These are phyloP conservation scores for Penicillium janthinellum DNA, from an alignment of 2,329 filamentous ascomycete species.

Conservation along the genomic window DNA sequence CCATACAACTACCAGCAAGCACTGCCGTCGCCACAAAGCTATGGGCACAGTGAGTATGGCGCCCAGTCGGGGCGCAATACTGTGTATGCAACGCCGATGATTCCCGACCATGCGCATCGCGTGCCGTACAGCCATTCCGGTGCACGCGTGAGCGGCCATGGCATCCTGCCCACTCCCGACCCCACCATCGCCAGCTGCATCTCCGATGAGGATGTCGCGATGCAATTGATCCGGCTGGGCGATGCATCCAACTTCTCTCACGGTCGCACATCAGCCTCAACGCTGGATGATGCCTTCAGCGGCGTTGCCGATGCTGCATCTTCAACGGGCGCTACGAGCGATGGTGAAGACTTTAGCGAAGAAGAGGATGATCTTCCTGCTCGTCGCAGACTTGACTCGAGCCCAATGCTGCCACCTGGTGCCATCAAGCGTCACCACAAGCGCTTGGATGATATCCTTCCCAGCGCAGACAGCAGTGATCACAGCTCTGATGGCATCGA, in stretches of 20 bases:
- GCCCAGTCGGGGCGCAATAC: conserved; percentile 34
- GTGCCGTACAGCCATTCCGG: conserved; percentile 53
- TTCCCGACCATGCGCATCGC: conserved; percentile 61
- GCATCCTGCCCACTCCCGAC: conserved; percentile 86
- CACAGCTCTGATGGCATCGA: conserved; percentile 65
- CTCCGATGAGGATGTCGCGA: conserved; percentile 95
- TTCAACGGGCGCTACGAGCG: conserved; percentile 81
- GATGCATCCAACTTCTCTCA: conserved; percentile 93
- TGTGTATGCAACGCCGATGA: conserved; percentile 64
- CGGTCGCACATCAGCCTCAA: conserved; percentile 89
- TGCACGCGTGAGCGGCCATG: conserved; percentile 46
- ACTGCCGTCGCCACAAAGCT: conserved; percentile 82
- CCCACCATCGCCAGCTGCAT: conserved; percentile 97
- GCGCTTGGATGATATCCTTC: conserved; percentile 55
- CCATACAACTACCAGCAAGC: conserved; percentile 76
- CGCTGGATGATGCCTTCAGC: conserved; percentile 89
- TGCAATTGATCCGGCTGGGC: conserved; percentile 93
- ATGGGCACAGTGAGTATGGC: conserved; percentile 56
- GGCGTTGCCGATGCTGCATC: conserved; percentile 83
- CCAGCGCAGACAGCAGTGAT: conserved; percentile 60
- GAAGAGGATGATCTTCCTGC: conserved; percentile 59
- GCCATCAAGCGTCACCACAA: conserved; percentile 51
- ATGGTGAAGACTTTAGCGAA: conserved; percentile 66
- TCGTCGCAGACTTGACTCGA: conserved; percentile 46
- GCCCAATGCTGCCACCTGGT: conserved; percentile 48